phyloP scores from a whole-genome alignment of 2,329 filamentous ascomycete genomes.

The Arthrobotrys musiformis region DNA sequence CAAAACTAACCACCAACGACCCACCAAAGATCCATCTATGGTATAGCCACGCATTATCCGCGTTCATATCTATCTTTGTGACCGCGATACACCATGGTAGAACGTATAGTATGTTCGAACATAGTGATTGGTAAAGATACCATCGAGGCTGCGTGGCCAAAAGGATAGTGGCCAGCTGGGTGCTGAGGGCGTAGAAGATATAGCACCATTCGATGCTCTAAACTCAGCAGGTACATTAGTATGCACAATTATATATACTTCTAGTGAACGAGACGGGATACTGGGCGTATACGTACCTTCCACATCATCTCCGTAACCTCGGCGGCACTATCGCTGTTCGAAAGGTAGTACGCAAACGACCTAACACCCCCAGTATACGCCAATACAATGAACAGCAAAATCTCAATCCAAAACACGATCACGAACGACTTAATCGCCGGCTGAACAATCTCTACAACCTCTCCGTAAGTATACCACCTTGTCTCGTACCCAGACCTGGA shows the following conservation, averaged over 20 bases:
- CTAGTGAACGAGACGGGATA: background rate
- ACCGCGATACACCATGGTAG: constrained; percentile 77
- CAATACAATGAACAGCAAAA: constrained; percentile 73
- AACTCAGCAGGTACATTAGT: constrained; percentile 48
- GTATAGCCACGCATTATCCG: constrained; percentile 73
- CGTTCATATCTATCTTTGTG: constrained; percentile 65
- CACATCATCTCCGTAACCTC: constrained; percentile 75
- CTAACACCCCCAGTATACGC: constrained; percentile 69
- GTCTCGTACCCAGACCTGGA: too few species aligned
- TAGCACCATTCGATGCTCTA: constrained; percentile 74
- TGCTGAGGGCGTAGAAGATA: constrained; percentile 74
- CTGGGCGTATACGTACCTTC: constrained; percentile 61
- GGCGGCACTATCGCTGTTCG: constrained; percentile 69
- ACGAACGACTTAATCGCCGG: constrained; percentile 69
- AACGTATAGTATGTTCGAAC: constrained; percentile 75
- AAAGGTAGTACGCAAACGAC: constrained; percentile 73
- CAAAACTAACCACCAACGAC: constrained; percentile 74
- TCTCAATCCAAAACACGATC: constrained; percentile 70
- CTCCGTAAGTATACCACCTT: too few species aligned
- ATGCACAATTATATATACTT: background rate
- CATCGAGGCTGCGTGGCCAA: constrained; percentile 73
- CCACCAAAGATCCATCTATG: constrained; percentile 75
- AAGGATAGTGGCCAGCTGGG: constrained; percentile 73
- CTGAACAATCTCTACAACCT: constrained; percentile 64
- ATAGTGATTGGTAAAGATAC: constrained; percentile 76